Percentiles rank a stretch among this genome's conserved stretches.
phyloP scores from a whole-genome alignment of 306 rosid genomes.

The Rubus idaeus region DNA sequence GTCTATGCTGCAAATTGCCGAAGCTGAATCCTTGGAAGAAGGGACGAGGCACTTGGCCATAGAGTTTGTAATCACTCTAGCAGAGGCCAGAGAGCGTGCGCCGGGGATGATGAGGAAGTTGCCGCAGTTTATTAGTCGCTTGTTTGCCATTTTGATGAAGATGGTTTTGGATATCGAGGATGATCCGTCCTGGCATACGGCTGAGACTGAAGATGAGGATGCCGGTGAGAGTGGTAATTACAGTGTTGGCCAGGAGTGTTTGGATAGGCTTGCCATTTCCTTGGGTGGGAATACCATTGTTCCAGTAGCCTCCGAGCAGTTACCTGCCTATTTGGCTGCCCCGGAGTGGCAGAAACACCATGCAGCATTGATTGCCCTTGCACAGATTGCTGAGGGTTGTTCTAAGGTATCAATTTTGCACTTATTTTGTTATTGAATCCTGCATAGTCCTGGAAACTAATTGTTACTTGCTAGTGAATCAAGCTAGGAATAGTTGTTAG shows the following conservation, averaged over 20 bases:
- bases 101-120: slow-evolving; percentile 98
- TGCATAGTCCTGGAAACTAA: background rate
- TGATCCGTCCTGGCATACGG: slow-evolving; percentile 80
- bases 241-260: slow-evolving; percentile 93
- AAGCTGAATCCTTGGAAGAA: slow-evolving; percentile 82
- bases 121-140: slow-evolving; percentile 86
- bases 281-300: slow-evolving; percentile 96
- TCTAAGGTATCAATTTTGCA: slow-evolving; percentile 53
- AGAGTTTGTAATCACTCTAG: slow-evolving; percentile 89
- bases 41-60: slow-evolving; percentile 92
- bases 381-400: slow-evolving; percentile 95
- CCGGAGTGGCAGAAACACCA: slow-evolving; percentile 95
- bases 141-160: slow-evolving; percentile 84
- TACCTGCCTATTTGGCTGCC: slow-evolving; percentile 81
- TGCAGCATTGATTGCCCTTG: slow-evolving; percentile 84
- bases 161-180: slow-evolving; percentile 87
- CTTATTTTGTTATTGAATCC: background rate
- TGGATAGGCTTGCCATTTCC: slow-evolving; percentile 87
- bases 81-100: slow-evolving; percentile 94
- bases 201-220: slow-evolving; percentile 86
- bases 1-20: slow-evolving; percentile 87
- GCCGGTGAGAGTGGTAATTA: slow-evolving; percentile 86
- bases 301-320: slow-evolving; percentile 91
- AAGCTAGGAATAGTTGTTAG: background rate
- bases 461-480: background rate